Base-by-base conservation (phyloP, 2,329 filamentous ascomycete genomes). In the Talaromyces sp. region DNA sequence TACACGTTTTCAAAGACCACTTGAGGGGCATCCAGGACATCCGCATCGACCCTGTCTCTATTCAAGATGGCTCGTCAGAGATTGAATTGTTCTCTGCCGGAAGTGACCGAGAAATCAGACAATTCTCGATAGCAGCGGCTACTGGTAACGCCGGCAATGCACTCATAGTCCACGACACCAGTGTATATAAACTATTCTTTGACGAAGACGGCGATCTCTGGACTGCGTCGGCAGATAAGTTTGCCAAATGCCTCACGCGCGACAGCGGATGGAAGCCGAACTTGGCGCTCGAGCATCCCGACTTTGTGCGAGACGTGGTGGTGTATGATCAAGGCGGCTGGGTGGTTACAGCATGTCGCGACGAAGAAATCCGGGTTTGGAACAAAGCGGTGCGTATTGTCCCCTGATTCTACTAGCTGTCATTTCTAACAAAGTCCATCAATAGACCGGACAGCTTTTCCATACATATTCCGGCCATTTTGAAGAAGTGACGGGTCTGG, bases 331-430 rank as follows among this genome's bases (percentile, higher is more conserved):
- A 85, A 0, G 88, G 89, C 3, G 83, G 87, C 21, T 93, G 90
- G 87, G 85, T 94, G 12, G 76, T 96, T 48, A 97, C 94, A 1
- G 92, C 89, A 1, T 96, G 94, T 60, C 83, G 94, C 65, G 91
- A 97, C 69, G 94, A 99, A 75, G 86, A 96, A 67, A 82, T 99
- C 61, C 89, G 95, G 67, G 83, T 97, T 9, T 99, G 93, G 93
- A 89, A 96, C 72, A 76, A 78, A 71, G 79, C 77, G 46, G 79
- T 80, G 67, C 64, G 77, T 70, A 24, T 57, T 3, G 17, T 11
- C 9, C 0, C 27, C 32, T 11, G 8, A 6, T 46, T 32, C 17
- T 54, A 19, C 19, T 24, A 41, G 21, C 57, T 38, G 38, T 26
- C 31, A 26, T 57, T 46, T 17, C n/a, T 53, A 50, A 19, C 35